phyloP scores from a whole-genome alignment of 768 basidiomycete species.

The Tricholoma furcatifolium region DNA sequence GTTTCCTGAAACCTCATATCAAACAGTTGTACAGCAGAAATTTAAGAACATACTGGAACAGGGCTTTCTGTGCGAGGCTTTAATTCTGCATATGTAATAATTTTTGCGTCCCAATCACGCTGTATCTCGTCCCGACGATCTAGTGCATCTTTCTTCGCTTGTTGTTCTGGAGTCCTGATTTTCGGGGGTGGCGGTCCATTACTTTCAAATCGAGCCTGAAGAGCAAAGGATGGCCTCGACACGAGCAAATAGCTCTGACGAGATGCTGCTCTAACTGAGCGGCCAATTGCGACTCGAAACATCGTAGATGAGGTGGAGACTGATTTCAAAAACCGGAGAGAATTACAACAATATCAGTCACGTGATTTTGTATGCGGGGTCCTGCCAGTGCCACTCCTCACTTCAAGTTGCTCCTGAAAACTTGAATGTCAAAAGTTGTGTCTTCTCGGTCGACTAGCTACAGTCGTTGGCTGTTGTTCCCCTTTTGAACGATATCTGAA shows the following conservation, averaged over 20 bases:
- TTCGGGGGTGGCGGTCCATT: conserved; percentile 11
- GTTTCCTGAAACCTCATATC: conserved; percentile 45
- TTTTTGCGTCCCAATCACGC: conserved; percentile 74
- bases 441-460: too few relatives aligned
- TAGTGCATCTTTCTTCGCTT: conserved; percentile 30
- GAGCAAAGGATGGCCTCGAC: conserved; percentile 4
- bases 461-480: too few relatives aligned
- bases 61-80: conserved; percentile 81
- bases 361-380: too few relatives aligned
- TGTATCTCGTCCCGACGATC: conserved; percentile 43
- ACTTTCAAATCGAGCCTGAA: conserved; percentile 18
- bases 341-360: not conserved
- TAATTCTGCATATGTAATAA: conserved; percentile 77
- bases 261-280: conserved; percentile 20
- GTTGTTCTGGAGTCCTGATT: conserved; percentile 28
- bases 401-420: too few relatives aligned
- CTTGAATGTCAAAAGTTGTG: too few relatives aligned
- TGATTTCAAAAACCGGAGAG: not conserved
- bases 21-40: conserved; percentile 6
- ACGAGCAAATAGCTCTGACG: conserved; percentile 8
- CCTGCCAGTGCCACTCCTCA: too few relatives aligned
- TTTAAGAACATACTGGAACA: conserved; percentile 45
- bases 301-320: conserved; percentile 14
- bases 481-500: too few relatives aligned
- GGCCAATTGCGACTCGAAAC: conserved; percentile 27